A percentile compares a stretch with the other conserved stretches of the same genome.
Evolutionary conservation across 2,329 filamentous ascomycete genomes (phyloP).

Genomic region (Pestalotiopsis sp.): DNA sequence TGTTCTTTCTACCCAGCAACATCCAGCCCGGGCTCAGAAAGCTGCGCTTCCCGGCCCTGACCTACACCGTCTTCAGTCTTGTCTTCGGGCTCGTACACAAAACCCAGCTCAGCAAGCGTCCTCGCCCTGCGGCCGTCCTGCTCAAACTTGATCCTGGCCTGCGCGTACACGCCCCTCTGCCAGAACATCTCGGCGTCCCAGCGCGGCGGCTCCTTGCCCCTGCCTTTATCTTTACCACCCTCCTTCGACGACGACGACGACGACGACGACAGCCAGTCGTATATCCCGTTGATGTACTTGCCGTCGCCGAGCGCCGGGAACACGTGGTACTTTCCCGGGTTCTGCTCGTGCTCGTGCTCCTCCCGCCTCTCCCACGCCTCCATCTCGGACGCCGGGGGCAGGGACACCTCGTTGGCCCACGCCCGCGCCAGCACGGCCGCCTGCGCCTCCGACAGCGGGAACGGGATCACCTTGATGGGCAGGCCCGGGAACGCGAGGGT

Average conservation of each 20-base stretch:
- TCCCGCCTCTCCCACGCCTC: conserved; percentile 65
- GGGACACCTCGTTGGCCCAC: conserved; percentile 68
- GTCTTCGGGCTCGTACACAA: conserved; percentile 48
- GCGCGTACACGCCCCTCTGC: conserved; percentile 67
- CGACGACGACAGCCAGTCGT: conserved; percentile 56
- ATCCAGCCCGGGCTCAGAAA: conserved; percentile 13
- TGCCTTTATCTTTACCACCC: conserved; percentile 40
- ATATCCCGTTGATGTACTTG: conserved; percentile 68
- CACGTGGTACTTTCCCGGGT: conserved; percentile 51
- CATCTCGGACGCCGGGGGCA: conserved; percentile 70
- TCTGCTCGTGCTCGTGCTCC: conserved; percentile 45
- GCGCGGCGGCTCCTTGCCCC: conserved; percentile 62
- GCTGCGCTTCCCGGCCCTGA: conserved; percentile 12
- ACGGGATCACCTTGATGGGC: conserved; percentile 85
- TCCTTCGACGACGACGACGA: conserved; percentile 1
- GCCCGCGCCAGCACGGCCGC: conserved; percentile 75
- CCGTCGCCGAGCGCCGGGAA: conserved; percentile 62
- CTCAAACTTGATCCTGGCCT: conserved; percentile 74
- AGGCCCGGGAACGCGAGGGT: conserved; percentile 78
- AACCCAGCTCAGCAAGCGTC: conserved; percentile 73
- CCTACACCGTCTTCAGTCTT: neutral
- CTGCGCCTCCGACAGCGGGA: conserved; percentile 79
- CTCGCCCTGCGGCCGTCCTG: conserved; percentile 64
- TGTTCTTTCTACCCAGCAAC: conserved; percentile 15
- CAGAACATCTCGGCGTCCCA: conserved; percentile 76